Conservation (phyloP, 257 asterid species). For the Solanum virginianum region DNA sequence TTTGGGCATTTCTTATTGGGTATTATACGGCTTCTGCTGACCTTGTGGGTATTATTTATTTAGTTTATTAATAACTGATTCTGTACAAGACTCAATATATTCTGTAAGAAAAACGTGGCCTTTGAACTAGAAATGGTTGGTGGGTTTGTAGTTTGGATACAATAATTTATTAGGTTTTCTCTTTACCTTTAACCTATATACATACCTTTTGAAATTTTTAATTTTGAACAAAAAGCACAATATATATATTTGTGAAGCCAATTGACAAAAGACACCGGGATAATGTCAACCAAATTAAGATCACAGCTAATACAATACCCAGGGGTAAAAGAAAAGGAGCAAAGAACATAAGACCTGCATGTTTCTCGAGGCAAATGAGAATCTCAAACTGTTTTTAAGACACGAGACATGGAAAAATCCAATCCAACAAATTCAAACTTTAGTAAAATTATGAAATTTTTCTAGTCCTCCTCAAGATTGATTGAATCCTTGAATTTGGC, state of each 20-base stretch:
- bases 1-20: neutral
- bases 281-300: neutral
- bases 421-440: neutral
- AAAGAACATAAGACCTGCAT: neutral
- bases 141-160: neutral
- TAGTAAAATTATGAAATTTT: neutral
- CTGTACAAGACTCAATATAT: neutral
- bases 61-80: neutral
- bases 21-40: neutral
- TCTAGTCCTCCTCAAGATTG: slow-evolving; percentile 82
- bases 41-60: neutral
- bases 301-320: neutral
- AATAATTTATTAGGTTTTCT: neutral
- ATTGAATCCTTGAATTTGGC: slow-evolving; percentile 81
- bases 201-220: neutral
- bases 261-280: neutral
- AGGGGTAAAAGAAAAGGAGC: neutral
- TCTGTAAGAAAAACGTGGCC: neutral
- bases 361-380: neutral
- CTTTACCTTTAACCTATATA: neutral
- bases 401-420: neutral
- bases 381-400: neutral
- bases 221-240: neutral
- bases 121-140: neutral
- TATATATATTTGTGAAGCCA: neutral